Base-by-base conservation (phyloP, 768 basidiomycete genomes). In the Suillus weaverae region DNA sequence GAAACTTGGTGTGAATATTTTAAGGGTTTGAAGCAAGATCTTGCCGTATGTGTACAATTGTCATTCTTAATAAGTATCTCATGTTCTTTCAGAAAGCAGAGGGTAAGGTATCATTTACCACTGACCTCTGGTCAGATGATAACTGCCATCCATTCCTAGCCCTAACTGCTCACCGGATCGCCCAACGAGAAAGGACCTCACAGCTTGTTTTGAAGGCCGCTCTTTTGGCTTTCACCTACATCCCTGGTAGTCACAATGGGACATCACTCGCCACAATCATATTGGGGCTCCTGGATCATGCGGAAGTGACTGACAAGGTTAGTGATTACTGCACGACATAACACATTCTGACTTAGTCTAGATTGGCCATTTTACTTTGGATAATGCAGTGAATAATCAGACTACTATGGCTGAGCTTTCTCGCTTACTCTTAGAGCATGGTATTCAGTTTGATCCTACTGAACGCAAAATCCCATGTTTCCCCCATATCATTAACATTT, bases 71-170 rank as follows among this genome's bases (percentile, higher is more conserved):
- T 33, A 32, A 16, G 8, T 20, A 50, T 55, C 53, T 50, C 1
- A 57, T 3, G 2, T 22, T 46, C n/a, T 22, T 44, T 44, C 16
- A 64, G 63, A 38, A 18, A n/a, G 62, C 63, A 30, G 20, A 48
- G 4, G 63, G 63, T 2, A 54, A 59, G 7, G 60, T 63, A 5
- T 63, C 73, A 0, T 73, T 74, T 30, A 81, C 78, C 2, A 66
- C 66, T 18, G 78, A 81, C 54, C 66, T 80, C 3, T 81, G 80
- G 80, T 70, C 63, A n/a, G 67, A 74, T 35, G 60, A 62, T 0
- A 67, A 70, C 3, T 7, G 3, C 7, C 39, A 71, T 75, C 20
- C 73, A n/a, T 77, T 68, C 60, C 69, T 81, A 61, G 78, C 74
- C 0, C 60, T 81, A 1, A 78, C 76, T 0, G 72, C 70, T 1